Conservation (phyloP, 2,329 filamentous ascomycete genomes). For the Xylariaceae sp. region DNA sequence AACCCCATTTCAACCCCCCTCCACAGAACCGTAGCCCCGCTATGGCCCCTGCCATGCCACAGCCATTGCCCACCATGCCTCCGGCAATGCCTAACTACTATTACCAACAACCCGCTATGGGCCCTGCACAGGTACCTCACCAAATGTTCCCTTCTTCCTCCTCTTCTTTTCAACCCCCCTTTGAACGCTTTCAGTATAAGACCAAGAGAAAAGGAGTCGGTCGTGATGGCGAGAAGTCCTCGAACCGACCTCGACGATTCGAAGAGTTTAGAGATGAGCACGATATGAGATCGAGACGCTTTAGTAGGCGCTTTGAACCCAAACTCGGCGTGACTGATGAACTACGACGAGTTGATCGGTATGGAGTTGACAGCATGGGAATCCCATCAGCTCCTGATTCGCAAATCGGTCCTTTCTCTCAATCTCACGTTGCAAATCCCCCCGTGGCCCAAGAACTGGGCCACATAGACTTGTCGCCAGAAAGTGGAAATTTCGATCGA, state of each 20-base stretch:
- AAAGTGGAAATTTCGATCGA: slow-evolving; percentile 65
- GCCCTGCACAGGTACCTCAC: slow-evolving; percentile 50
- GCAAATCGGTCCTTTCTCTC: slow-evolving; percentile 26
- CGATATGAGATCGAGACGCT: slow-evolving; percentile 38
- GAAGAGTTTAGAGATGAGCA: slow-evolving; percentile 35
- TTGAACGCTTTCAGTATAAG: slow-evolving; percentile 37
- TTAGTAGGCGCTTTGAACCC: slow-evolving; percentile 42
- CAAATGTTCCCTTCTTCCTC: slow-evolving; percentile 48
- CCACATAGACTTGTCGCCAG: slow-evolving; percentile 58
- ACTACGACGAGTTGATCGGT: slow-evolving; percentile 17
- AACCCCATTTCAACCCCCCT: slow-evolving; percentile 38
- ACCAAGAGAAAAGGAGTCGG: slow-evolving; percentile 40
- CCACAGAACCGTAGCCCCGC: slow-evolving; percentile 40
- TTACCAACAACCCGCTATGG: slow-evolving; percentile 53
- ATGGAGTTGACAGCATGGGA: slow-evolving; percentile 19
- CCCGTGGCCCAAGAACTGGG: slow-evolving; percentile 19
- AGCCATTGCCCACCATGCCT: slow-evolving; percentile 62
- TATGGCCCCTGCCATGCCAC: slow-evolving; percentile 58
- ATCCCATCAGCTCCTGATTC: slow-evolving; percentile 17
- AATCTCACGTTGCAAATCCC: slow-evolving; percentile 29
- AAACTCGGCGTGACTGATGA: slow-evolving; percentile 28
- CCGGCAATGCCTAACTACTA: slow-evolving; percentile 55
- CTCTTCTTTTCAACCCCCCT: slow-evolving; percentile 27
- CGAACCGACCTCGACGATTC: slow-evolving; percentile 36
- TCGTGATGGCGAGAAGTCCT: slow-evolving; percentile 44